Evolutionary conservation across 2,329 filamentous ascomycete species (phyloP).

Genomic region (Stylonectria norvegica): DNA sequence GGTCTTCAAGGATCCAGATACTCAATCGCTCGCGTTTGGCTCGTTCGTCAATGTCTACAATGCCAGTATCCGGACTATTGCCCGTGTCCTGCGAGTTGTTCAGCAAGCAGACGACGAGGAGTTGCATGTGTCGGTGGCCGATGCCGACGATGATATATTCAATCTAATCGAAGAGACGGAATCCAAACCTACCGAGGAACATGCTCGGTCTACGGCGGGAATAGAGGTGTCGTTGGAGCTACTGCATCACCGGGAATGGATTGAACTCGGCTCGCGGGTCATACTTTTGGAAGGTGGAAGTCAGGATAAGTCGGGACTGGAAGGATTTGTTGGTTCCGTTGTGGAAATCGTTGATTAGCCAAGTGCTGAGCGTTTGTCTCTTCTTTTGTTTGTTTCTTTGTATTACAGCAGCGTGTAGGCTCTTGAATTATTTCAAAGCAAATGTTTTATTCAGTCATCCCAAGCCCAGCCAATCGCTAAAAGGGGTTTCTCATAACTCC

Average conservation of each 20-base stretch:
- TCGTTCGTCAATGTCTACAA: slow-evolving; percentile 78
- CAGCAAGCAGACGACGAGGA: slow-evolving; percentile 22
- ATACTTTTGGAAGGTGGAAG: slow-evolving; percentile 70
- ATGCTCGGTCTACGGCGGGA: slow-evolving; percentile 23
- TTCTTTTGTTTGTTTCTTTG: slow-evolving; percentile 13
- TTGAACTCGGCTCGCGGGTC: slow-evolving; percentile 67
- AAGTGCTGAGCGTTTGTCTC: slow-evolving; percentile 7
- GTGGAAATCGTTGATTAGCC: slow-evolving; percentile 59
- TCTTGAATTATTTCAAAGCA: slow-evolving; percentile 5
- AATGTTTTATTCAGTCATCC: slow-evolving; percentile 3
- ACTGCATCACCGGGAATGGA: slow-evolving; percentile 67
- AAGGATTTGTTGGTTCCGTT: slow-evolving; percentile 69
- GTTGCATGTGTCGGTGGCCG: slow-evolving; percentile 27
- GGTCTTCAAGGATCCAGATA: slow-evolving; percentile 62
- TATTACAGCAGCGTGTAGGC: slow-evolving; percentile 6
- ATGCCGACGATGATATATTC: slow-evolving; percentile 56
- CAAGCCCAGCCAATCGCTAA: slow-evolving; percentile 1
- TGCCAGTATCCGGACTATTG: slow-evolving; percentile 79
- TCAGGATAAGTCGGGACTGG: slow-evolving; percentile 63
- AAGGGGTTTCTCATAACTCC: slow-evolving; percentile 15
- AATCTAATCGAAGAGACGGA: slow-evolving; percentile 47
- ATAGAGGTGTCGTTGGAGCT: slow-evolving; percentile 65
- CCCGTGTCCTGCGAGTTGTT: slow-evolving; percentile 63
- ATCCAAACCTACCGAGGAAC: slow-evolving; percentile 27
- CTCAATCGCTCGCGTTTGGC: slow-evolving; percentile 61